These are phyloP conservation scores for Ophiostoma quercus DNA, from an alignment of 2,329 filamentous ascomycete species.

Conservation along the genomic window DNA sequence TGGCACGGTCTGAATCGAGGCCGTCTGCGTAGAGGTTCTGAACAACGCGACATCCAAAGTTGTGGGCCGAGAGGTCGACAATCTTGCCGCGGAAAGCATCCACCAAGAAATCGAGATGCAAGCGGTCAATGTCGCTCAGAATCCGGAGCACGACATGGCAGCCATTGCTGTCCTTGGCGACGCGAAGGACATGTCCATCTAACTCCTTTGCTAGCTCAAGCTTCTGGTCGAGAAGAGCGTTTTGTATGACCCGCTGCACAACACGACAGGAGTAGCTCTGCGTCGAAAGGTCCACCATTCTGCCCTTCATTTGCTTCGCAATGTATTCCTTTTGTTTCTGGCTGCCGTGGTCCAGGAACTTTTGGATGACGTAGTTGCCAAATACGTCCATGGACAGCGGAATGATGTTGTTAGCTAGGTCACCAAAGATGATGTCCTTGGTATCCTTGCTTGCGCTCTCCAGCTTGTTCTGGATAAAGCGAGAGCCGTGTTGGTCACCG, in stretches of 20 bases:
- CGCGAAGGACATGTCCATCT: slow-evolving; percentile 66
- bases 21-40: slow-evolving; percentile 87
- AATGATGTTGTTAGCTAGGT: slow-evolving; percentile 77
- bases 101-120: slow-evolving; percentile 81
- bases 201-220: slow-evolving; percentile 56
- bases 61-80: slow-evolving; percentile 66
- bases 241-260: slow-evolving; percentile 91
- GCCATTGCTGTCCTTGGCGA: slow-evolving; percentile 82
- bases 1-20: slow-evolving; percentile 62
- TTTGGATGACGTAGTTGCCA: slow-evolving; percentile 97
- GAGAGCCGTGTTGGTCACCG: slow-evolving; percentile 89
- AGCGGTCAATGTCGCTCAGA: slow-evolving; percentile 70
- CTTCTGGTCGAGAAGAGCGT: slow-evolving; percentile 88
- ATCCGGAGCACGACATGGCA: slow-evolving; percentile 97
- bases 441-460: slow-evolving; percentile 92
- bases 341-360: slow-evolving; percentile 93
- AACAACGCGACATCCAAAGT: slow-evolving; percentile 86
- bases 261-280: slow-evolving; percentile 95
- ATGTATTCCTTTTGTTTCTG: slow-evolving; percentile 87
- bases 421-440: slow-evolving; percentile 82
- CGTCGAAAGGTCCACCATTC: slow-evolving; percentile 70
- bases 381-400: slow-evolving; percentile 96
- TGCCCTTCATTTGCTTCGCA: slow-evolving; percentile 80
- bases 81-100: slow-evolving; percentile 72
- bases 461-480: slow-evolving; percentile 91